Base-by-base conservation (phyloP, 2,329 filamentous ascomycete species). In the Apiospora rasikravindrae region DNA sequence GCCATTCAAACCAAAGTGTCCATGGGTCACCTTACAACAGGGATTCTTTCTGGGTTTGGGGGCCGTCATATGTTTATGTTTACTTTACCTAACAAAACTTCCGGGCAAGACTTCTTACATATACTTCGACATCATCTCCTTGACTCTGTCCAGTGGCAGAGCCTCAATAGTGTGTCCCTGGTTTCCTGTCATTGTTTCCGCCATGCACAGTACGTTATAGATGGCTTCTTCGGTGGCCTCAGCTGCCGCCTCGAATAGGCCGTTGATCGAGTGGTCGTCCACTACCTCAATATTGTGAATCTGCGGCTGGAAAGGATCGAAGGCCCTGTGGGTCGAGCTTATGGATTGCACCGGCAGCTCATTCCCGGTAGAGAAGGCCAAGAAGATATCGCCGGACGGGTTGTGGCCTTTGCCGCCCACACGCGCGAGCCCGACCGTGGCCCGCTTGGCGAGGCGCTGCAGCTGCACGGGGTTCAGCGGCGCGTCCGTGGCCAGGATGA, bases 141-240 rank as follows among this genome's bases (percentile, higher is more conserved):
- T 86, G 0, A 88, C 80, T 70, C 77, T 81, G 0, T 84, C 82
- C 45, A 89, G 78, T 42, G 87, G 85, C 57, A 89, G 77, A 0
- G 84, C 88, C 67, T 88, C 85, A 1, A 89, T 81, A 37, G 77
- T 86, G 10, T 82, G 79, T 1, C 86, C 88, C 69, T 85, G 82
- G 72, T 86, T 84, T 0, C 90, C 90, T 0, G 83, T 85, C 83
- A 90, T 88, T 0, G 86, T 88, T 75, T 90, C 86, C 0, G 90
- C 89, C 82, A 88, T 90, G 73, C 86, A 90, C 11, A 92, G 80
- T 0, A 87, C 86, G 77, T 93, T 93, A 74, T 91, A 88, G 71
- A 93, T 91, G 1, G 89, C 86, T 80, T 93, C 91, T 76, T 93
- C 90, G 0, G 89, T 89, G 0, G 87, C 88, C 77, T 93, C 90